Conservation (phyloP, 768 basidiomycete species). For the Neoboletus brunneissimus region DNA sequence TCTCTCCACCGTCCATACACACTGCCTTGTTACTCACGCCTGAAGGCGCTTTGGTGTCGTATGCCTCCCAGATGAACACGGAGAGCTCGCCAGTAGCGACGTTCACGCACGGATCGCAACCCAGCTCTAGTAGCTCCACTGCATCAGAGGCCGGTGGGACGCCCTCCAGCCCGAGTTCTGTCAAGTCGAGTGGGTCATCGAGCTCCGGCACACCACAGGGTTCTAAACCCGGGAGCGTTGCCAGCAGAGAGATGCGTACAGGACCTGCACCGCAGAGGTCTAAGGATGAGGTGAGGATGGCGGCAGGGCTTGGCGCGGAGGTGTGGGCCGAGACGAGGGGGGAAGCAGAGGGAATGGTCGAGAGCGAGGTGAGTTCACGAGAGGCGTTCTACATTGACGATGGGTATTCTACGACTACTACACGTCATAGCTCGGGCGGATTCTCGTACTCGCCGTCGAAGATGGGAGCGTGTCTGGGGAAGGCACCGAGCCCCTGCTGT, state of each 20-base stretch:
- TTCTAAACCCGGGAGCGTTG: constrained; percentile 13
- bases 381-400: background rate
- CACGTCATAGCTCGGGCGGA: constrained; percentile 57
- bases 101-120: constrained; percentile 2
- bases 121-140: constrained; percentile 7
- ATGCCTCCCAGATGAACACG: constrained; percentile 47
- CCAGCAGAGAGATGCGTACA: constrained; percentile 3
- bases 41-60: constrained; percentile 71
- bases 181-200: constrained; percentile 10
- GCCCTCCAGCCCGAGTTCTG: constrained; percentile 12
- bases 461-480: constrained; percentile 27
- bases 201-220: constrained; percentile 6
- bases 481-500: constrained; percentile 50
- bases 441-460: constrained; percentile 65
- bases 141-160: background rate
- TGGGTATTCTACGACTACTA: constrained; percentile 1
- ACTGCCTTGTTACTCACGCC: constrained; percentile 71
- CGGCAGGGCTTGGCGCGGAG: constrained; percentile 70
- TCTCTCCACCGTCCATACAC: constrained; percentile 60
- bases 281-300: constrained; percentile 72
- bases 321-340: constrained; percentile 75
- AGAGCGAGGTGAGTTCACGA: constrained; percentile 60
- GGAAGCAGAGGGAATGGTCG: constrained; percentile 57
- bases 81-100: background rate
- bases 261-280: constrained; percentile 32